Conservation (phyloP, 345 rosid genomes). For the Clarkia xantiana region DNA sequence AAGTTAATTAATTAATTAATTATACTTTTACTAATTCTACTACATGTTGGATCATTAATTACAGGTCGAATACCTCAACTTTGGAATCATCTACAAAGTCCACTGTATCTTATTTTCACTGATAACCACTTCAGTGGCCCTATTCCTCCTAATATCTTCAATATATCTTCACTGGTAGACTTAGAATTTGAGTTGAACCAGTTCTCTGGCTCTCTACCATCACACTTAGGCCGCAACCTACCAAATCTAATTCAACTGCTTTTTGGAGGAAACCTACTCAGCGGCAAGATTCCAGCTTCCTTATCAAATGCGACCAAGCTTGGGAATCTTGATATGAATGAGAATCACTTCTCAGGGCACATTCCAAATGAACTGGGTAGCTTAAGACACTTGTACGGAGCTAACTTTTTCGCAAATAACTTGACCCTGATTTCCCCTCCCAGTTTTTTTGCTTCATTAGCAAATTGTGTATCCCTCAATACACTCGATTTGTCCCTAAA, state of each 20-base stretch:
- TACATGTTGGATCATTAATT: too few relatives aligned
- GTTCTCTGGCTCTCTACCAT: slow-evolving; percentile 1
- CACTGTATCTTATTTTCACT: neutral
- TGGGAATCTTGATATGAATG: neutral
- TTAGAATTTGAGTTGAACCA: neutral
- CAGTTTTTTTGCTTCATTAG: neutral
- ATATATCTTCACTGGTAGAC: neutral
- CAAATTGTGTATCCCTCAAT: neutral
- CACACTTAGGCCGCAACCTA: neutral
- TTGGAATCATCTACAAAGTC: neutral
- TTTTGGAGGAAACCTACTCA: neutral
- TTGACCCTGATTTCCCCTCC: neutral
- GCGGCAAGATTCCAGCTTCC: neutral
- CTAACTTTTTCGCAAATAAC: neutral
- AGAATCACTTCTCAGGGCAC: neutral
- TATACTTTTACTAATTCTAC: too few relatives aligned
- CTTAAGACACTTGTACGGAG: neutral
- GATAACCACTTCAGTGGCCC: neutral
- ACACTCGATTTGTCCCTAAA: neutral
- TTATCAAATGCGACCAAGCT: neutral
- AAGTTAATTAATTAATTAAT: too few relatives aligned
- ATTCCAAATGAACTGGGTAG: slow-evolving; percentile 1
- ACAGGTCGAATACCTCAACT: slow-evolving; percentile 1
- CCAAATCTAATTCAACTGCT: neutral
- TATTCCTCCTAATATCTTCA: neutral